phyloP scores from a whole-genome alignment of 768 basidiomycete species.

The Boletus edulis region DNA sequence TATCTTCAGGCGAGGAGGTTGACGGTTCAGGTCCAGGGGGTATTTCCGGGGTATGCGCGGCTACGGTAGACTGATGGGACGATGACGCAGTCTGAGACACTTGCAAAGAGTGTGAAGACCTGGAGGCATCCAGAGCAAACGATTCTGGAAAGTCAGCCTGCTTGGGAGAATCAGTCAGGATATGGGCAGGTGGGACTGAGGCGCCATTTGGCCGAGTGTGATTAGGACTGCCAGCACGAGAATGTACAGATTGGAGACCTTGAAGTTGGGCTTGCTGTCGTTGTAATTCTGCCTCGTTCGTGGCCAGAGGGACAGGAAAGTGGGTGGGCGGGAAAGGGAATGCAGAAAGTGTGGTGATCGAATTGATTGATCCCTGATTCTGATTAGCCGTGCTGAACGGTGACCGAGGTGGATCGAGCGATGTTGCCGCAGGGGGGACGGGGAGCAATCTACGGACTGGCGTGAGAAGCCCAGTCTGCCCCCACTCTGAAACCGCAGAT shows the following conservation, averaged over 20 bases:
- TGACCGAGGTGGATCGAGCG: slow-evolving; percentile 25
- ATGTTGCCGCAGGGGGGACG: slow-evolving; percentile 10
- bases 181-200: slow-evolving; percentile 4
- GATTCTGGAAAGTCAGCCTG: slow-evolving; percentile 8
- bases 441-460: slow-evolving; percentile 22
- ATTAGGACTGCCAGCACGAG: slow-evolving; percentile 19
- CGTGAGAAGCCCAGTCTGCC: slow-evolving; percentile 19
- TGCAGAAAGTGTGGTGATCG: slow-evolving; percentile 67
- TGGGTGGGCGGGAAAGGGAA: slow-evolving; percentile 75
- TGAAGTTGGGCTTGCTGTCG: slow-evolving; percentile 26
- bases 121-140: neutral
- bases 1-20: neutral
- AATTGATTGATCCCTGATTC: slow-evolving; percentile 35
- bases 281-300: slow-evolving; percentile 25
- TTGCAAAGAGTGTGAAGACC: slow-evolving; percentile 6
- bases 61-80: slow-evolving; percentile 2
- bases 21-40: neutral
- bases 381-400: slow-evolving; percentile 17
- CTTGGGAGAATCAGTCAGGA: slow-evolving; percentile 23
- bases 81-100: slow-evolving; percentile 1
- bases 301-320: slow-evolving; percentile 56
- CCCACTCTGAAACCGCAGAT: slow-evolving; percentile 30
- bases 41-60: neutral
- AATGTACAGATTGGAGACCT: slow-evolving; percentile 12
- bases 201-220: neutral